Base-by-base conservation (phyloP, 108 stramenopile species). In the Skeletonema marinoi region DNA sequence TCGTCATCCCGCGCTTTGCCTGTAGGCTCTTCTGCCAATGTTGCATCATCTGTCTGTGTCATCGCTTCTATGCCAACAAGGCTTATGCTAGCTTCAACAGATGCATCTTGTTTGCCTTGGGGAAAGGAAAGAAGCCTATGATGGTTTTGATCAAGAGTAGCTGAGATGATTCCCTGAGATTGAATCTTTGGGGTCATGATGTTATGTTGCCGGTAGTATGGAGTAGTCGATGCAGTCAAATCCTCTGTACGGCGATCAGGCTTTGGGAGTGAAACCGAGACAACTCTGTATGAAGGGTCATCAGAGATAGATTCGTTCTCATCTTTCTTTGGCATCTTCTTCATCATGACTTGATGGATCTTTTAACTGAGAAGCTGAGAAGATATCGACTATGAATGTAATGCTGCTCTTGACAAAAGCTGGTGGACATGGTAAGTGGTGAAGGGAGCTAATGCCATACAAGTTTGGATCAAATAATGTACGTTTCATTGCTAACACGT, bases 401-500 rank as follows among this genome's bases (percentile, higher is more conserved):
- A 82, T 95, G 73, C 3, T 95, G 16, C 51, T 95, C 12, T 64
- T 95, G 44, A 95, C 94, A 9, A 91, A 90, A 61, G 82, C 74
- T 19, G 94, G 94, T 31, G 94, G 94, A 8, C 94, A 95, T 64
- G 93, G 92, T 71, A 71, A 48, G 66, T 48, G 66, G 6, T 66
- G 63, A 65, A 3, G n/a, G 21, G 38, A 16, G 35, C 6, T n/a
- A 1, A 25, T 13, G 30, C n/a, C n/a, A n/a, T n/a, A n/a, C 4
- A 35, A 0, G 25, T 44, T 66, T 66, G 16, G 0, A 13, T 25
- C 25, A 25, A 25, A 25, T 25, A 42, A 25, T 41, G 35, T 66
- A 46, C 5, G 5, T 42, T 39, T 64, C 32, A 33, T n/a, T 64
- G n/a, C 35, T 21, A 32, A 17, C 31, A 63, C 11, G 2, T 1